A percentile compares a stretch with the other conserved stretches of the same genome.
phyloP scores from a whole-genome alignment of 2,329 filamentous ascomycete species.

The Tolypocladium cylindrosporum region DNA sequence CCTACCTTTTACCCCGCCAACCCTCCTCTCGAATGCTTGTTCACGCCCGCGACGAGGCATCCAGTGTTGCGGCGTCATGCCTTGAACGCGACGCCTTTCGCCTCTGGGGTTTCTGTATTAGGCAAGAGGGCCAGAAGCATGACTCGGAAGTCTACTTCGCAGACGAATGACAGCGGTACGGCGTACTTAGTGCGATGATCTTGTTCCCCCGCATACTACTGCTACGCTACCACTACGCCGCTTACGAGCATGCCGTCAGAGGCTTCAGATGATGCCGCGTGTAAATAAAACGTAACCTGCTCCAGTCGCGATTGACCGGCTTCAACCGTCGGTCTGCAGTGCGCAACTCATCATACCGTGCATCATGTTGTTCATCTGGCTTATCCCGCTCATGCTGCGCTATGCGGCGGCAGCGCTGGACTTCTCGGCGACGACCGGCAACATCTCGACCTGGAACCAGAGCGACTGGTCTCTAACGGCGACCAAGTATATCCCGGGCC shows the following conservation, averaged over 20 bases:
- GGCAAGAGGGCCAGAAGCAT: too few species aligned
- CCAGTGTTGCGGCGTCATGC: too few species aligned
- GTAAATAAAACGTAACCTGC: background rate
- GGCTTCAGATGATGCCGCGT: background rate
- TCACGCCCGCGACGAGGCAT: too few species aligned
- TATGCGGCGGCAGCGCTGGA: background rate
- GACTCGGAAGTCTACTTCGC: too few species aligned
- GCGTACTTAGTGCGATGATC: too few species aligned
- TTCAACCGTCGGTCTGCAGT: background rate
- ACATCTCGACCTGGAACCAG: conserved; percentile 1
- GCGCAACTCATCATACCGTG: background rate
- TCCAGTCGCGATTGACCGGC: background rate
- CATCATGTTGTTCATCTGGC: background rate
- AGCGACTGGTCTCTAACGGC: background rate
- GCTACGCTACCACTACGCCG: background rate
- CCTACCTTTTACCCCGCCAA: too few species aligned
- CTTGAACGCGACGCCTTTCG: too few species aligned
- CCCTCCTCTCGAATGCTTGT: too few species aligned
- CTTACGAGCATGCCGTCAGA: background rate
- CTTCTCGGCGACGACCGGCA: background rate
- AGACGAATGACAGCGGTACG: too few species aligned
- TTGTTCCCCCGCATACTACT: background rate
- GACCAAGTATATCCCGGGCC: conserved; percentile 4
- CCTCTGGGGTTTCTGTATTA: too few species aligned
- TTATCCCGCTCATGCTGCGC: background rate